Evolutionary conservation across 345 rosid species (phyloP), one percentile per base, ranked within the genome.

Genomic region (Cardamine chenopodiifolia): DNA sequence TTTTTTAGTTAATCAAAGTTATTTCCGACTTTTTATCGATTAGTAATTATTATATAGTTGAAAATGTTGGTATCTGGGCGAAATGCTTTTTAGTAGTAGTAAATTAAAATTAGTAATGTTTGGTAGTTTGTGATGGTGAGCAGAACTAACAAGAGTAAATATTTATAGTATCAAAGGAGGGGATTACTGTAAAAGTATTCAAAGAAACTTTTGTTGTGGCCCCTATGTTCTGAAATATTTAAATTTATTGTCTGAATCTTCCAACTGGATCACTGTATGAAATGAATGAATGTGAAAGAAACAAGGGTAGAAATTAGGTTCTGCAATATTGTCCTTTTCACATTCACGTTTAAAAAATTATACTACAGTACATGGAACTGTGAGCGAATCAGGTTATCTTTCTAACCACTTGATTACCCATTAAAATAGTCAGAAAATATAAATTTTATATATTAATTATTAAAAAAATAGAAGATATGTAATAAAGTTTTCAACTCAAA

Each of bases 241-340:
- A 13, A 57, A 29, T 18, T 57, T 39, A 13, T 31, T 19, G 56
- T 70, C 66, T 42, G 45, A 31, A 29, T 57, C 52, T 69, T 31
- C 65, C 55, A 44, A 56, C 66, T 44, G 25, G 12, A 1, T 35
- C 49, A 44, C 49, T n/a, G 49, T 45, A 45, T 22, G 8, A 54
- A 68, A 39, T 25, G 17, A 68, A 54, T 68, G 63, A 54, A 54
- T 39, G 62, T 70, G 56, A 66, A 49, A 39, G 37, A 23, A 68
- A 19, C 17, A 9, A 20, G 5, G n/a, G 37, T 25, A 26, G 55
- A 70, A 56, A 70, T 11, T 37, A 31, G 1, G 8, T 6, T 31
- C 9, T 31, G 34, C 9, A 31, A 31, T 31, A 11, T 28, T 55
- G 19, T 26, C 6, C 19, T 7, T 18, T 40, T 69, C 44, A 69